phyloP scores from a whole-genome alignment of 371 early-diverging fungal genomes.

The Phascolomyces articulosus region DNA sequence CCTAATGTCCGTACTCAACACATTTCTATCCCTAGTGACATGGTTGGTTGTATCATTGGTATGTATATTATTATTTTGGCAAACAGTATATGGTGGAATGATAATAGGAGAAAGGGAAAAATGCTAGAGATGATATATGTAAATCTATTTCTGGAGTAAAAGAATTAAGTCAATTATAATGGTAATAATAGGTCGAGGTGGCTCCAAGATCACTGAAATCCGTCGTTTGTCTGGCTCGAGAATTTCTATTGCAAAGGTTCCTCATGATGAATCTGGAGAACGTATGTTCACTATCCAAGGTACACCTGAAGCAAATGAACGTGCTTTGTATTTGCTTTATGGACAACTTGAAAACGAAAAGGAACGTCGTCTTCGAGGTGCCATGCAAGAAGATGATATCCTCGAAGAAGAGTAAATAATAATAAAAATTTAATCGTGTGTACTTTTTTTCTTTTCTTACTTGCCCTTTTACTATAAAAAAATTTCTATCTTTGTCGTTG shows the following conservation, averaged over 20 bases:
- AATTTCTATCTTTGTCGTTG: constrained; percentile 4
- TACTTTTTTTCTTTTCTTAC: constrained; percentile 7
- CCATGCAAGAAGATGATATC: constrained; percentile 33
- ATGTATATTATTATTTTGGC: neutral
- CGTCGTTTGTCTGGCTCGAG: constrained; percentile 83
- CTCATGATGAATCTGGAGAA: constrained; percentile 77
- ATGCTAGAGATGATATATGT: no score
- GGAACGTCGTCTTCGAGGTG: constrained; percentile 68
- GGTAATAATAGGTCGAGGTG: constrained; percentile 63
- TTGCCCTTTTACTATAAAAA: neutral
- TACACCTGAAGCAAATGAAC: constrained; percentile 82
- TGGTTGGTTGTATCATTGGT: constrained; percentile 91
- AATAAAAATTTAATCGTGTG: neutral
- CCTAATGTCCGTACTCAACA: constrained; percentile 69
- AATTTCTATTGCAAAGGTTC: constrained; percentile 83
- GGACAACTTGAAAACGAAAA: constrained; percentile 88
- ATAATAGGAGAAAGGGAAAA: no score
- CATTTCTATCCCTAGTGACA: constrained; percentile 85
- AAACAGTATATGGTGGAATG: no score
- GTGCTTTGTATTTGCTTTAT: constrained; percentile 87
- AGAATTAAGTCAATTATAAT: no score
- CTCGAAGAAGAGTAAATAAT: constrained; percentile 32
- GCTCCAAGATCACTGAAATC: constrained; percentile 90
- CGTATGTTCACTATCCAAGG: constrained; percentile 92
- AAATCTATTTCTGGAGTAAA: no score